phyloP scores from a whole-genome alignment of 306 rosid genomes.

The Purshia tridentata region DNA sequence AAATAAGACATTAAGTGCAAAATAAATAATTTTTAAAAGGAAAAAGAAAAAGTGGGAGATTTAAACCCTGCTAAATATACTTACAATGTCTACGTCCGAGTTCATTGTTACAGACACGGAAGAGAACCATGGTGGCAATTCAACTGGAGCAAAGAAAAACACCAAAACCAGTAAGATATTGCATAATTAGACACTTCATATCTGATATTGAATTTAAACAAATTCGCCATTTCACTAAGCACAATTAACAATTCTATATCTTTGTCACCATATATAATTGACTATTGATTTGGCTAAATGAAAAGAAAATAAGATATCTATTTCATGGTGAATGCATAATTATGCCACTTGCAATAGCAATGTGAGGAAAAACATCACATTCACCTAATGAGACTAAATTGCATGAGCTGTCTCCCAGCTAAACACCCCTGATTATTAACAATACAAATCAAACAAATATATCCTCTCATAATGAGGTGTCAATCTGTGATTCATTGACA shows the following conservation, averaged over 20 bases:
- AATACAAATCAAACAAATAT: not conserved
- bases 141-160: conserved; percentile 64
- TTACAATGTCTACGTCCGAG: conserved; percentile 82
- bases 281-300: not conserved
- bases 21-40: not conserved
- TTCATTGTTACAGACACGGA: conserved; percentile 65
- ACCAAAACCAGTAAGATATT: conserved; percentile 40
- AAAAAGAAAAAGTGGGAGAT: not conserved
- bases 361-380: not conserved
- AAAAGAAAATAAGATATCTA: not conserved
- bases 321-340: not conserved
- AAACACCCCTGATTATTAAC: not conserved
- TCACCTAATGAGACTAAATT: not conserved
- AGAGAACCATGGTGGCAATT: conserved; percentile 89
- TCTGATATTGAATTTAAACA: not conserved
- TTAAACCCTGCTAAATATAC: conserved; percentile 34
- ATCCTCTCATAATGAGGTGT: not conserved
- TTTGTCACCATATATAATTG: not conserved
- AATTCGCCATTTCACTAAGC: not conserved
- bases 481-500: not conserved
- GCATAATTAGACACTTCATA: not conserved
- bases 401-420: not conserved
- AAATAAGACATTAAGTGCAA: conserved; percentile 14
- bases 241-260: not conserved
- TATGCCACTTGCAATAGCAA: not conserved